These are phyloP conservation scores for Datura wrightii DNA, from an alignment of 257 asterid genomes.

Conservation along the genomic window DNA sequence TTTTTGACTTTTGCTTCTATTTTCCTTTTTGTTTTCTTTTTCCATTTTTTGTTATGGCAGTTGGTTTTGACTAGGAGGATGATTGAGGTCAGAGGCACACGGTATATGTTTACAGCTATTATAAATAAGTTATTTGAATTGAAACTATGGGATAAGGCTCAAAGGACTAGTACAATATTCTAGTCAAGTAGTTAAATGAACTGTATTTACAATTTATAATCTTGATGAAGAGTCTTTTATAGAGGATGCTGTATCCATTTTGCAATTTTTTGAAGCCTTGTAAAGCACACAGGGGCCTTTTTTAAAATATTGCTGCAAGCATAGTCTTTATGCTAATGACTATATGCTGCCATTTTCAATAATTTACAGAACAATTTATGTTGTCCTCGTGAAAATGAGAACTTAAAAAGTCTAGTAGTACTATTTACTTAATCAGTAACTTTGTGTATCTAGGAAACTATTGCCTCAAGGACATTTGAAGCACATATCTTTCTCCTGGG, in stretches of 20 bases:
- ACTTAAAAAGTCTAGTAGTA: conserved; percentile 9
- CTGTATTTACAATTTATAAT: neutral
- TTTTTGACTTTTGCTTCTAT: neutral
- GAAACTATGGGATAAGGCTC: neutral
- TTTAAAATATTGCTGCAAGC: neutral
- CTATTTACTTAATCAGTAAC: neutral
- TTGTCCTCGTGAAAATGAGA: neutral
- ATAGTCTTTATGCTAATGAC: neutral
- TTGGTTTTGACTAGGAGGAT: neutral
- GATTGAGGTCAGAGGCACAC: neutral
- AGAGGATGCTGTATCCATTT: neutral
- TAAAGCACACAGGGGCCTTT: neutral
- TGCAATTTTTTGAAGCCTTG: neutral
- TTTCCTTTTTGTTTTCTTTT: neutral
- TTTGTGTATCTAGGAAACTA: conserved; percentile 1
- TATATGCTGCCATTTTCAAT: neutral
- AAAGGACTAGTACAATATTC: neutral
- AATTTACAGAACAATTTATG: neutral
- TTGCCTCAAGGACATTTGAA: neutral
- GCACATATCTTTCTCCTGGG: conserved; percentile 2
- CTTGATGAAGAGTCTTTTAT: neutral
- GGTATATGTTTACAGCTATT: neutral
- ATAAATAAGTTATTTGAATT: conserved; percentile 6
- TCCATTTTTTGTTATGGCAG: neutral
- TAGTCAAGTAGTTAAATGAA: conserved; percentile 20